Evolutionary conservation across 1,284 basidiomycete species (phyloP), one percentile per base, ranked within the genome.

Genomic region (Trichosporon asahii): DNA sequence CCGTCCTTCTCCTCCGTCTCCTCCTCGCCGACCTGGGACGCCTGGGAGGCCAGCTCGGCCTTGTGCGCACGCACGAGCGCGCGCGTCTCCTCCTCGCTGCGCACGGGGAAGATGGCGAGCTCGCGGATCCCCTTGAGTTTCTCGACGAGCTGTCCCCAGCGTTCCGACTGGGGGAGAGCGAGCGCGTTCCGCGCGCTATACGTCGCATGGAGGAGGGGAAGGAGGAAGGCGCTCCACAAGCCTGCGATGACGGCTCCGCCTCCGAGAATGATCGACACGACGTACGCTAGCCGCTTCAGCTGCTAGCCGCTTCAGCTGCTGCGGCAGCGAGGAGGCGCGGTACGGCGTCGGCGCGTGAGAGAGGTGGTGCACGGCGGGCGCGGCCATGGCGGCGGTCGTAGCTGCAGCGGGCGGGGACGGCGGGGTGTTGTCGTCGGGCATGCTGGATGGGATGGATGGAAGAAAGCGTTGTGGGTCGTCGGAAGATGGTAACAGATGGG

Each of bases 121-220:
- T 55, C 46, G n/a, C 75, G 70, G n/a, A 81, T 66, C 7, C 37
- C 61, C 29, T 61, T 72, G 49, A 82, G 40, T 4, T 73, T 64
- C 2, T 66, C 66, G 0, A 78, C 15, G 3, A 82, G 64, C 1
- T 33, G 37, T 2, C 44, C 63, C 66, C 75, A 71, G 18, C 80
- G 72, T 4, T 74, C 70, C 8, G 49, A n/a, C 69, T 83, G 82
- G 27, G 80, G 77, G 21, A 77, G 76, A 5, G 76, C 75, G 27
- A 84, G 57, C 3, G 78, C 81, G 60, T 76, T 73, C 29, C 82
- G 70, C 3, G 83, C 83, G 0, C 78, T 78, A 71, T 80, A 83
- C 8, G 76, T 76, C 4, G 82, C 77, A 66, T 83, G 81, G 15
- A 84, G 72, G 0, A 82, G 76, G 0, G 83, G 83, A 0, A 84